Evolutionary conservation across 164 flowering plant genomes (phyloP), one percentile per base, ranked within the genome.

Genomic region (Stephania yunnanensis): DNA sequence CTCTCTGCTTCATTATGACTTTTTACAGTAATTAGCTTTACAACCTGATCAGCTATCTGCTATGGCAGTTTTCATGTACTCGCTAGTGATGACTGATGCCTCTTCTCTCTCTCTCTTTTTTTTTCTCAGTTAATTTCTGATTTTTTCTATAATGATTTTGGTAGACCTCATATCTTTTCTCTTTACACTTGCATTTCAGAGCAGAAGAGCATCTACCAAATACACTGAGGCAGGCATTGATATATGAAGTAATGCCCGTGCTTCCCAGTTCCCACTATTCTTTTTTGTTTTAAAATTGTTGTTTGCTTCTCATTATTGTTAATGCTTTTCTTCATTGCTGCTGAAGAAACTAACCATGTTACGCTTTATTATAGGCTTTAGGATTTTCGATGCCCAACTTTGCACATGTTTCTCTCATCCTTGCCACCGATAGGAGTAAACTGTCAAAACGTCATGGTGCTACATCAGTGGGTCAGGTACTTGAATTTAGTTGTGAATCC

Each of bases 201-300:
- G 99, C 97, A 9, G 99, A 95, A 82, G 99, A 95, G 81, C 97
- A 95, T 83, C 82, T 95, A 70, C 97, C 97, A 20, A 95, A 95
- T 82, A 92, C 97, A 48, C 78, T 95, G 75, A 88, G 97, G 81
- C 99, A 95, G 82, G 99, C 97, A 71, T 78, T 95, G 61, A 91
- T 95, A 83, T 93, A 93, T 80, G 81, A 92, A 91, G 99, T 91
- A 83, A 78, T 55, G 68, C 8, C 76, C 70, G 13, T 48, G 11
- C 53, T 12, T 42, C 13, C 50, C 25, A 11, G 30, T 46, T 42
- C 13, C 50, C 25, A 11, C 44, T 46, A 9, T 67, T 25, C 45
- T 68, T 68, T 15, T 68, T 15, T 68, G 42, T 68, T 6, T 25
- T 69, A 7, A 20, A 10, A 7, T 25, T 73, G 72, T 42, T 72